Base-by-base conservation (phyloP, 2,329 filamentous ascomycete species). In the Cladophialophora immunda region DNA sequence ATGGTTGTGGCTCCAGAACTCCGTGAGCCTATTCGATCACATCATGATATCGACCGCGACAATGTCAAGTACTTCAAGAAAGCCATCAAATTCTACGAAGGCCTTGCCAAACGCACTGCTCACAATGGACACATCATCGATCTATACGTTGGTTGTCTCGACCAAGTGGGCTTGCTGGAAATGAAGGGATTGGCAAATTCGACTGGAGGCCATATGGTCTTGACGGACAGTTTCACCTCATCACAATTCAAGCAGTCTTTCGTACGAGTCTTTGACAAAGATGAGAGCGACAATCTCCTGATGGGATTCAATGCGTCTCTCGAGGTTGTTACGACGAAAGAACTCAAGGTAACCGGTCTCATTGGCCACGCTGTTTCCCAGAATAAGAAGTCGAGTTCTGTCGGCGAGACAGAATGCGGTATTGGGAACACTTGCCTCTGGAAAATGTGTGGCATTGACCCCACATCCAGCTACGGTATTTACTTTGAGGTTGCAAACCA, bases 21-120 rank as follows among this genome's bases (percentile, higher is more conserved):
- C 71, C 91, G 94, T 78, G 95, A 99, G 78, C 93, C 96, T 9
- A 98, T 99, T 72, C 91, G 95, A 76, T 98, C 94, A 50, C 95
- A 99, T 81, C 95, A 99, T 80, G 95, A 99, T 76, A 99, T 99
- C 79, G 95, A 99, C 78, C 89, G 94, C 65, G 95, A 99, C 80
- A 97, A 97, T 78, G 97, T 97, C 82, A 99, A 99, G 81, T 97
- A 98, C 82, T 98, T 97, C 83, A 99, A 99, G 86, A 99, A 99
- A 82, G 95, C 95, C 25, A 81, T 97, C 58, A 99, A 98, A 89
- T 98, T 97, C 80, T 99, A 98, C 78, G 95, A 99, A 70, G 91
- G 88, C 70, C 86, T 99, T 52, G 94, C 95, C 4, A 98, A 98
- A 82, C 89, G 95, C 67, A 93, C 93, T 22, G 92, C 95, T 15